A percentile compares a stretch with the other conserved stretches of the same genome.
Conservation (phyloP, 2,329 filamentous ascomycete species). For the Rutstroemia sp. region DNA sequence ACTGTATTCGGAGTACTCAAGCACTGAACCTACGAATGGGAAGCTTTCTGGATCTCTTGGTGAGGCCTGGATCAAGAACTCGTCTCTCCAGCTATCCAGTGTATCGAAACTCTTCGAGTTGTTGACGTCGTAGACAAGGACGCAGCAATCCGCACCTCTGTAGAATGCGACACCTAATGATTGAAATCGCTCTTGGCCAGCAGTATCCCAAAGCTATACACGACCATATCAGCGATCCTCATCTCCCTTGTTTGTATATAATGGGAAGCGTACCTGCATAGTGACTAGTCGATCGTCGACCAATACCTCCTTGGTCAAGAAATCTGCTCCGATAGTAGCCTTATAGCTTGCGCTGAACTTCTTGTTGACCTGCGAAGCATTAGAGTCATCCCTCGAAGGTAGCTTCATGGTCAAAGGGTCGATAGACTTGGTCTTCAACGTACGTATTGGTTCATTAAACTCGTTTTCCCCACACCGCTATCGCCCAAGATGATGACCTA, state of each 20-base stretch:
- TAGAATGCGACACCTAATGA: slow-evolving; percentile 97
- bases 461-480: slow-evolving; percentile 98
- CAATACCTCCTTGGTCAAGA: slow-evolving; percentile 94
- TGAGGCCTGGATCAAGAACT: slow-evolving; percentile 95
- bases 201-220: slow-evolving; percentile 91
- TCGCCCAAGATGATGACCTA: slow-evolving; percentile 99
- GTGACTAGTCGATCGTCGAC: slow-evolving; percentile 96
- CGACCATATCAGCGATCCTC: slow-evolving; percentile 32
- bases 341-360: slow-evolving; percentile 99
- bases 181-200: slow-evolving; percentile 95
- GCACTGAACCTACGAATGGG: slow-evolving; percentile 68
- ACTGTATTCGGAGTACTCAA: slow-evolving; percentile 3
- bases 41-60: slow-evolving; percentile 96
- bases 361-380: slow-evolving; percentile 79
- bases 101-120: slow-evolving; percentile 99
- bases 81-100: slow-evolving; percentile 95
- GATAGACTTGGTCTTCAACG: slow-evolving; percentile 30
- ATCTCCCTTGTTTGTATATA: neutral
- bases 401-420: neutral
- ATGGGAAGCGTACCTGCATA: slow-evolving; percentile 66
- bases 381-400: slow-evolving; percentile 8
- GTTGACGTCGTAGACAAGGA: slow-evolving; percentile 97
- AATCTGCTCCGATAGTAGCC: slow-evolving; percentile 97
- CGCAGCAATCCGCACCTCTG: slow-evolving; percentile 93
- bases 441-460: slow-evolving; percentile 99